Conservation (phyloP, 495 filamentous ascomycete species). For the Penicillium pancosmium region DNA sequence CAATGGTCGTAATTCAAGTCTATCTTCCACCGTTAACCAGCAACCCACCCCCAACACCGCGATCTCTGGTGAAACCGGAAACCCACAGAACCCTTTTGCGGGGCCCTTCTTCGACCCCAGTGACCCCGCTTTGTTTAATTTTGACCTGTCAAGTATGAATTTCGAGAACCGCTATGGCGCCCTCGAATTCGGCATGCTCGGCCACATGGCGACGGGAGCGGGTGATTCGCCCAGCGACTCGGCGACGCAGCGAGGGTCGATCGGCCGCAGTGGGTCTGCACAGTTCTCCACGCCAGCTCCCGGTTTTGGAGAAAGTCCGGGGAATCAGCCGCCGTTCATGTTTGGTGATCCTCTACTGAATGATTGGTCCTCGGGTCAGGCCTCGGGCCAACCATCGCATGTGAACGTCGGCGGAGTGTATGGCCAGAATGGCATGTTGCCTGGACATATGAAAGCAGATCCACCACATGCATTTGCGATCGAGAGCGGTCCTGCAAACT, state of each 20-base stretch:
- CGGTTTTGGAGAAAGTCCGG: constrained; percentile 47
- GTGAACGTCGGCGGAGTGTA: constrained; percentile 48
- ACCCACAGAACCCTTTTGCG: constrained; percentile 54
- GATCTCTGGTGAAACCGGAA: constrained; percentile 35
- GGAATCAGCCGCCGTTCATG: constrained; percentile 49
- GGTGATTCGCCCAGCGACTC: constrained; percentile 75
- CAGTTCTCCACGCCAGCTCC: constrained; percentile 48
- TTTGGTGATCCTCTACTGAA: constrained; percentile 51
- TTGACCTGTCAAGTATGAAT: constrained; percentile 89
- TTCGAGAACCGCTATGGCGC: constrained; percentile 96
- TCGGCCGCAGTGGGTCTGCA: constrained; percentile 50
- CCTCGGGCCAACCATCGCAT: constrained; percentile 37
- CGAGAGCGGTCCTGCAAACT: constrained; percentile 62
- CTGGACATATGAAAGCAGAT: constrained; percentile 51
- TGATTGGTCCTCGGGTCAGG: constrained; percentile 47
- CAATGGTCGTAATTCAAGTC: constrained; percentile 41
- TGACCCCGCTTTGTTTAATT: constrained; percentile 89
- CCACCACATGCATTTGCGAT: constrained; percentile 73
- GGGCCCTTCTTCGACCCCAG: constrained; percentile 78
- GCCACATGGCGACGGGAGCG: constrained; percentile 87
- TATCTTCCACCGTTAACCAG: constrained; percentile 39
- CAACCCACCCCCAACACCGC: constrained; percentile 37
- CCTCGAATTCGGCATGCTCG: constrained; percentile 90
- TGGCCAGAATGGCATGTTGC: constrained; percentile 43
- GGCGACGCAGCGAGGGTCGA: constrained; percentile 50